Evolutionary conservation across 305 asterid species (phyloP).

Genomic region (Andrographis paniculata): DNA sequence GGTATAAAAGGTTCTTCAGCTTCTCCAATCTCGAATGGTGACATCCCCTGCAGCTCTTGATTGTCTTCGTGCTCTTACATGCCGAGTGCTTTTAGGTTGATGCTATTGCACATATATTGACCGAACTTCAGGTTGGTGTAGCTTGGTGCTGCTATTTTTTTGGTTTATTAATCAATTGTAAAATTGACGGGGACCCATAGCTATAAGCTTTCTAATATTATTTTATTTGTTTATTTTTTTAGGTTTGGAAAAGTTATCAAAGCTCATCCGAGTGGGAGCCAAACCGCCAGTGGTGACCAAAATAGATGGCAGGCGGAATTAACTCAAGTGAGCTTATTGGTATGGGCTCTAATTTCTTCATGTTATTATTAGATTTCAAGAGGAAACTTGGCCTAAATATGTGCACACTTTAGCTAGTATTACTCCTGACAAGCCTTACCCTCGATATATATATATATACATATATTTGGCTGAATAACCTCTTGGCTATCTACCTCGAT

Average conservation of each 20-base stretch:
- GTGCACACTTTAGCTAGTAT: not conserved
- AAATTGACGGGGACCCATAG: not conserved
- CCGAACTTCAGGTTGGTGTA: conserved; percentile 85
- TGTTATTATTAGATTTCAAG: conserved; percentile 1
- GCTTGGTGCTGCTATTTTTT: too few relatives aligned
- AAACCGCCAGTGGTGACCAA: conserved; percentile 75
- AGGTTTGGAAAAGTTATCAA: conserved; percentile 90
- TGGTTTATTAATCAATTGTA: not conserved
- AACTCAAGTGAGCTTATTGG: conserved; percentile 93
- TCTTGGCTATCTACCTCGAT: too few relatives aligned
- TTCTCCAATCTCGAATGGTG: too few relatives aligned
- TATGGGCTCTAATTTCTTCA: conserved; percentile 37
- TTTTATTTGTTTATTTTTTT: too few relatives aligned
- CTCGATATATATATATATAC: too few relatives aligned
- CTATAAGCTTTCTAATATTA: too few relatives aligned
- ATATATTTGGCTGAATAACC: too few relatives aligned
- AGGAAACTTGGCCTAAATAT: not conserved
- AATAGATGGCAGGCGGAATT: conserved; percentile 97
- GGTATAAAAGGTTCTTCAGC: too few relatives aligned
- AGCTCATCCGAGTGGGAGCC: conserved; percentile 95
- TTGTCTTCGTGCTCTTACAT: too few relatives aligned
- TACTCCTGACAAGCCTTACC: too few relatives aligned
- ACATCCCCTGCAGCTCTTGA: too few relatives aligned
- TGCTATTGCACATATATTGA: conserved; percentile 89
- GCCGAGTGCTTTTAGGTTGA: too few relatives aligned